Percentiles rank a stretch among this genome's conserved stretches.
phyloP scores from a whole-genome alignment of 2,329 filamentous ascomycete genomes.

The Trichoderma hamatum region DNA sequence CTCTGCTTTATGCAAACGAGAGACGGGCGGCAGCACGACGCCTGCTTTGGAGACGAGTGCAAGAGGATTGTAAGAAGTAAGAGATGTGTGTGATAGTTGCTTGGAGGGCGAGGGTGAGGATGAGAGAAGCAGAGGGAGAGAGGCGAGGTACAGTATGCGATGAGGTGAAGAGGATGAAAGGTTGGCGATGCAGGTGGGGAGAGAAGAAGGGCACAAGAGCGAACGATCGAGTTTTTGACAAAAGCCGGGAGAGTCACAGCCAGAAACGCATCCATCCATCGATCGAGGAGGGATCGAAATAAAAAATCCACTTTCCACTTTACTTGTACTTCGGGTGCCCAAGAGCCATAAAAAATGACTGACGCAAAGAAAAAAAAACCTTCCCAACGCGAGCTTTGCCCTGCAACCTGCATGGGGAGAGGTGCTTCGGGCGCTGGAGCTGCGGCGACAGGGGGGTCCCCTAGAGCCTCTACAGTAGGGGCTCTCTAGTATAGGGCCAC shows the following conservation, averaged over 20 bases:
- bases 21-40: constrained; percentile 1
- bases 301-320: constrained; percentile 26
- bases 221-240: constrained; percentile 37
- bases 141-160: background rate
- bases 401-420: constrained; percentile 20
- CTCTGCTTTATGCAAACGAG: constrained; percentile 6
- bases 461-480: constrained; percentile 13
- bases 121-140: background rate
- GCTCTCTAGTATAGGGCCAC: constrained; percentile 1
- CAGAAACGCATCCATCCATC: constrained; percentile 39
- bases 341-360: constrained; percentile 11
- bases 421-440: constrained; percentile 16
- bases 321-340: constrained; percentile 12
- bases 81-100: background rate
- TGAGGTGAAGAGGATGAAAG: constrained; percentile 28
- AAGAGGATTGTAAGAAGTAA: background rate
- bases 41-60: background rate
- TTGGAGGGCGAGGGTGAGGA: background rate
- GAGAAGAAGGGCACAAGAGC: constrained; percentile 28
- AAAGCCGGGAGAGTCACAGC: constrained; percentile 37
- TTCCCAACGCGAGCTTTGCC: constrained; percentile 19
- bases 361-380: background rate
- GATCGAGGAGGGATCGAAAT: constrained; percentile 44
- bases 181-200: constrained; percentile 23
- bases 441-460: constrained; percentile 23